Percentiles rank a stretch among this genome's conserved stretches.
phyloP scores from a whole-genome alignment of 495 filamentous ascomycete genomes.

The Aspergillus leporis region DNA sequence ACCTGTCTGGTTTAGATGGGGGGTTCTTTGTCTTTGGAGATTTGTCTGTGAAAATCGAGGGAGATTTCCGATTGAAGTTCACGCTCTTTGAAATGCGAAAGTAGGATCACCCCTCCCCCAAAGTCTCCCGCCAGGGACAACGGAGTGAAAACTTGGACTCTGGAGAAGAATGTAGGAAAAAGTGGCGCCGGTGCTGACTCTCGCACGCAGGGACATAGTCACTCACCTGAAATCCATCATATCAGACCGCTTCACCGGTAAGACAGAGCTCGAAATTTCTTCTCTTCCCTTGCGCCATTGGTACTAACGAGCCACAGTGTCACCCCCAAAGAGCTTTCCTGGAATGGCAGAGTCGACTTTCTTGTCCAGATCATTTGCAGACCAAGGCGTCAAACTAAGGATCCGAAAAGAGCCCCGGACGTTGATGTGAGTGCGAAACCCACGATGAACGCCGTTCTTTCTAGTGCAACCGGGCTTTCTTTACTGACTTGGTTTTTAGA shows the following conservation, averaged over 20 bases:
- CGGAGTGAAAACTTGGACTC: background rate
- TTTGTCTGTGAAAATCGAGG: conserved; percentile 80
- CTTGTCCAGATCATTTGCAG: conserved; percentile 88
- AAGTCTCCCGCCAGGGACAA: background rate
- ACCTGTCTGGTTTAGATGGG: conserved; percentile 58
- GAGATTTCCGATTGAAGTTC: conserved; percentile 78
- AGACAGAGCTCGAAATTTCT: conserved; percentile 18
- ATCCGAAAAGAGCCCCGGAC: conserved; percentile 82
- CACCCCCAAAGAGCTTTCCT: conserved; percentile 75
- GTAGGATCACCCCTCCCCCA: conserved; percentile 42
- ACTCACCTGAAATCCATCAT: conserved; percentile 67
- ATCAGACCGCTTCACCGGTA: conserved; percentile 74
- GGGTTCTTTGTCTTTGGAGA: conserved; percentile 98
- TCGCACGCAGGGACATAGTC: conserved; percentile 45
- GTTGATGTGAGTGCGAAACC: conserved; percentile 44
- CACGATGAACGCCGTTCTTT: background rate
- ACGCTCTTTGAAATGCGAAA: conserved; percentile 82
- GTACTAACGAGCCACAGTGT: conserved; percentile 51
- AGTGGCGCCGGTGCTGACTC: conserved; percentile 4
- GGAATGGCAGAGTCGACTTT: conserved; percentile 91
- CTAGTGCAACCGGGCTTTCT: background rate
- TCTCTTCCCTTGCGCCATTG: background rate
- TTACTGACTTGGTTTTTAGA: conserved; percentile 21
- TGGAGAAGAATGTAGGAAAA: background rate
- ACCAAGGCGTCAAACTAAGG: conserved; percentile 88